A percentile compares a stretch with the other conserved stretches of the same genome.
These are phyloP conservation scores for Clavariopsis aquatica DNA, from an alignment of 495 filamentous ascomycete genomes.

Conservation along the genomic window DNA sequence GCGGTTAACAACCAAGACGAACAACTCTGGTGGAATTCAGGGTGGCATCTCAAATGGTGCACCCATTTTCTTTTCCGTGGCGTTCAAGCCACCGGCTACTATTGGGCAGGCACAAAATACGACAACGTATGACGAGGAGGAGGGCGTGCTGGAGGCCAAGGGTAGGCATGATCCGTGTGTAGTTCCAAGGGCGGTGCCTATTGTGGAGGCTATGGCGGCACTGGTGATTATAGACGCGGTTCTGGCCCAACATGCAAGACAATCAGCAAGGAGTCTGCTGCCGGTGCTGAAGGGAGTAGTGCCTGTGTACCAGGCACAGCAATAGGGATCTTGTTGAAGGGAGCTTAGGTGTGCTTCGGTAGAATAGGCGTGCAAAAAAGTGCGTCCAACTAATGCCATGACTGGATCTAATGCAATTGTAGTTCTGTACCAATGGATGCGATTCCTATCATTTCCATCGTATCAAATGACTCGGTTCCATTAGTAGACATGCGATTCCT, in stretches of 20 bases:
- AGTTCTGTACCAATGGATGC: too few species aligned
- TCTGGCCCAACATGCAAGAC: slow-evolving; percentile 77
- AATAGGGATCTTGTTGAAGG: background rate
- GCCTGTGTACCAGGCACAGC: slow-evolving; percentile 7
- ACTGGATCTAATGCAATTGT: too few species aligned
- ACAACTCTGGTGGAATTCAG: slow-evolving; percentile 96
- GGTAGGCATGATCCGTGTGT: slow-evolving; percentile 96
- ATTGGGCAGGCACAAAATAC: slow-evolving; percentile 92
- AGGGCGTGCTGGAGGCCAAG: slow-evolving; percentile 86
- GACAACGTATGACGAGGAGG: slow-evolving; percentile 68
- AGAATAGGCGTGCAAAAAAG: too few species aligned
- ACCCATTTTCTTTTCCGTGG: slow-evolving; percentile 91
- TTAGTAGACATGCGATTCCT: too few species aligned
- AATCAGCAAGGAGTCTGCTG: slow-evolving; percentile 30
- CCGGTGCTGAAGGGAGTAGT: slow-evolving; percentile 25
- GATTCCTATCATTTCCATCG: too few species aligned
- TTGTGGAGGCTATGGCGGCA: slow-evolving; percentile 95
- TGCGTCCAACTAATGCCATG: background rate
- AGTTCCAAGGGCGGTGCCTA: slow-evolving; percentile 89
- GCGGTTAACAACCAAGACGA: slow-evolving; percentile 82
- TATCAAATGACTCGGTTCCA: too few species aligned
- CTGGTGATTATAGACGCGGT: slow-evolving; percentile 91
- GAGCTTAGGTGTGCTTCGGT: background rate
- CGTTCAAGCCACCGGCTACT: slow-evolving; percentile 94
- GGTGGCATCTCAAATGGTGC: slow-evolving; percentile 96